Evolutionary conservation across 225 moss, liverwort and hornwort genomes (phyloP), one percentile per base, ranked within the genome.

Genomic region (Sphagnum contortum): DNA sequence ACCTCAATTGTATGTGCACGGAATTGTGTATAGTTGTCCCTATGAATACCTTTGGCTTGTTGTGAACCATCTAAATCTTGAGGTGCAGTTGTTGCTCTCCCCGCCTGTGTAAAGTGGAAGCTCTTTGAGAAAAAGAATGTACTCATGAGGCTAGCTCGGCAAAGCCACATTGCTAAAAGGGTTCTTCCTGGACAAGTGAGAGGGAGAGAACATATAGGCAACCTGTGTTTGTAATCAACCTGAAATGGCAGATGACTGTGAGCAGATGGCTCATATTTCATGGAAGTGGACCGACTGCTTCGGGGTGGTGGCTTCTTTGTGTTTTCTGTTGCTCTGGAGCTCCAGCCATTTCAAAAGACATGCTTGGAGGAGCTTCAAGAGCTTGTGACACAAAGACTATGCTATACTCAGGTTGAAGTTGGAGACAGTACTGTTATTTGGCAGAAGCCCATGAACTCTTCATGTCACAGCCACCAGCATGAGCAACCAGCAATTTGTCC

Each of bases 241-340:
- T 29, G 29, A 29, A 29, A 5, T 58, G 58, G 5, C 4, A 6
- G 12, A 7, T 66, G 45, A 9, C 48, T 14, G 48, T 8, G 45
- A 50, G 64, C 64, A 69, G 69, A n/a, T 61, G 64, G 55, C 5
- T 10, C 9, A 10, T 47, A 64, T 4, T 49, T 68, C 48, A 47
- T 44, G 10, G 63, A 64, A 50, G 55, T 73, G 57, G 62, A 67
- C 57, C n/a, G 69, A 60, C 14, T 69, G 49, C 64, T 70, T 4
- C 65, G 75, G 4, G 54, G 59, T 3, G 65, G 60, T 48, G 75
- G 70, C 9, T 62, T 57, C 8, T 75, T 63, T 55, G 55, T 66
- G 6, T 60, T 63, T 14, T 64, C 49, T 45, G 55, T 46, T 8
- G 59, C 68, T 3, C 58, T 59, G 2, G 66, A 54, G 29, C 57